Evolutionary conservation across 768 basidiomycete genomes (phyloP), one percentile per base, ranked within the genome.

Genomic region (Tephrocybe rancida): DNA sequence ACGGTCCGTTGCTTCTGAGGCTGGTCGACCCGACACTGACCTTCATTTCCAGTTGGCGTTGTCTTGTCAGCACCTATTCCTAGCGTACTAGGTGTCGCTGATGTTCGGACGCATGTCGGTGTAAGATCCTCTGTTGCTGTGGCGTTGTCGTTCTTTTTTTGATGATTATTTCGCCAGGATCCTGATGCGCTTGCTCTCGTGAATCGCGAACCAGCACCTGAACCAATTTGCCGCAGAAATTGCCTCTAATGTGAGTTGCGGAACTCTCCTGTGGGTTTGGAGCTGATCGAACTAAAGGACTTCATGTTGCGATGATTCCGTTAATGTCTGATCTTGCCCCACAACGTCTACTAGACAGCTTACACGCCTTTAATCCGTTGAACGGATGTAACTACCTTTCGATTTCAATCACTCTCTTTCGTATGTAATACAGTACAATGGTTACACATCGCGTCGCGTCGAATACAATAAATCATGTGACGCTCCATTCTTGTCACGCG

Each of bases 221-320:
- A 47, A 34, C 57, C 57, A 22, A 58, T 58, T 11, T 58, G 57
- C 24, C 57, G 53, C 5, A 46, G 46, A 44, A 48, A 48, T 43
- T 58, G 53, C 32, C 49, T 54, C n/a, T 55, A 54, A 54, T 9
- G 51, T 44, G 35, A 46, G 27, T 42, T 24, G n/a, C 26, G 26
- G 13, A 32, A 32, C n/a, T n/a, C n/a, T n/a, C n/a, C n/a, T n/a
- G n/a, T n/a, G n/a, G n/a, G n/a, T n/a, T n/a, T n/a, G n/a, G n/a
- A n/a, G n/a, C n/a, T n/a, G n/a, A n/a, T n/a, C n/a, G n/a, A n/a
- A n/a, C n/a, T n/a, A n/a, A n/a, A n/a, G n/a, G n/a, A n/a, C n/a
- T n/a, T 30, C 29, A 30, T 30, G 29, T 6, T 6, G 29, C 29
- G 29, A 30, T 30, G 29, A 30, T 30, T 30, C 29, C 29, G 13